Percentiles rank a stretch among this genome's conserved stretches.
These are phyloP conservation scores for Rostrohypoxylon terebratum DNA, from an alignment of 495 filamentous ascomycete genomes.

Conservation along the genomic window DNA sequence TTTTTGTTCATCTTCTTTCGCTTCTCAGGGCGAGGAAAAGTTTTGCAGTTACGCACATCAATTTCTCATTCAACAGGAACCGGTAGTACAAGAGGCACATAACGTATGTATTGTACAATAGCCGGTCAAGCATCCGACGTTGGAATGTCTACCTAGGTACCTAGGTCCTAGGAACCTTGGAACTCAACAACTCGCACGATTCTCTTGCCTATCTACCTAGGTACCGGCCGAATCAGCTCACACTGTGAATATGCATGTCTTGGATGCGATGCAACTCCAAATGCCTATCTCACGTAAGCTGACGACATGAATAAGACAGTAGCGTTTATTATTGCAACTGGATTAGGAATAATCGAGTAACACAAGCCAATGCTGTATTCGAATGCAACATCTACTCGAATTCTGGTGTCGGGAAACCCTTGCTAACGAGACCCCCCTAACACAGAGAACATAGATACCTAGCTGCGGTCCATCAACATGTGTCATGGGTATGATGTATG, in stretches of 20 bases:
- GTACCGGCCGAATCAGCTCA: conserved; percentile 21
- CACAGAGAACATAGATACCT: neutral
- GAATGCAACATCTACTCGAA: conserved; percentile 3
- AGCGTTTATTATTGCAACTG: conserved; percentile 12
- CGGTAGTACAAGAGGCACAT: neutral
- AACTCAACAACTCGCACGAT: neutral
- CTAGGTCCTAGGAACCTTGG: neutral
- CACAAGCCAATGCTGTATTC: neutral
- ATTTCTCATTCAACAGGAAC: neutral
- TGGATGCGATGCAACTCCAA: conserved; percentile 3
- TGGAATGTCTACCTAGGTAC: neutral
- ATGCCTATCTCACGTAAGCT: conserved; percentile 31
- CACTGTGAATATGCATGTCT: conserved; percentile 11
- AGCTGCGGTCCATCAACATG: neutral
- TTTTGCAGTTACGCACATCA: too few species aligned
- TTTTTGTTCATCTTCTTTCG: too few species aligned
- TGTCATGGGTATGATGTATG: neutral
- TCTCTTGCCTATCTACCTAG: neutral
- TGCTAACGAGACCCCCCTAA: neutral
- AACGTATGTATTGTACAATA: neutral
- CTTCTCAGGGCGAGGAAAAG: too few species aligned
- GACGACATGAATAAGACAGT: conserved; percentile 21
- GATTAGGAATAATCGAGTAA: conserved; percentile 8
- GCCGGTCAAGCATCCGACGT: neutral
- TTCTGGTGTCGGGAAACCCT: neutral